Percentiles rank a stretch among this genome's conserved stretches.
Evolutionary conservation across 2,329 filamentous ascomycete genomes (phyloP).

Genomic region (Lachnellula arida): DNA sequence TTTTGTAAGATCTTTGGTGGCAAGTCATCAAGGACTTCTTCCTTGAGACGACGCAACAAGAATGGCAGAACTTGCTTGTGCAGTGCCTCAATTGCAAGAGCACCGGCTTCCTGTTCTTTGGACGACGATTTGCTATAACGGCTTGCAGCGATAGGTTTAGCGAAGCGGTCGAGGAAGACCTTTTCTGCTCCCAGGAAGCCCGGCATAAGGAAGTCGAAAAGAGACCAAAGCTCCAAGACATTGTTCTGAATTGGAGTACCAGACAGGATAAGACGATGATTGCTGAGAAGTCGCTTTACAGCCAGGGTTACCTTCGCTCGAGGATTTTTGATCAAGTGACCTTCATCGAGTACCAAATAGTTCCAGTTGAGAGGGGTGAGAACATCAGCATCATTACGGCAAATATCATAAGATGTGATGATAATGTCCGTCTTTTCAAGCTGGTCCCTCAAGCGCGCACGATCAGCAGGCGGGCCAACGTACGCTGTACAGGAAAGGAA

Average conservation of each 20-base stretch:
- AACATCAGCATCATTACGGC: constrained; percentile 87
- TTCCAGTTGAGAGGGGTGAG: constrained; percentile 87
- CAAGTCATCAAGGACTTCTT: constrained; percentile 93
- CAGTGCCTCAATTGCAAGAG: constrained; percentile 92
- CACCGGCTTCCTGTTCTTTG: constrained; percentile 95
- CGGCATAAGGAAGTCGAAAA: constrained; percentile 99
- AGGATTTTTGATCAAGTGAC: constrained; percentile 97
- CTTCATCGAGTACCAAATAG: constrained; percentile 94
- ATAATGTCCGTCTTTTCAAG: constrained; percentile 83
- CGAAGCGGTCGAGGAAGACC: constrained; percentile 87
- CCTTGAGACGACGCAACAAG: constrained; percentile 90
- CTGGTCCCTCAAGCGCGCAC: constrained; percentile 62
- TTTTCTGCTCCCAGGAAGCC: constrained; percentile 95
- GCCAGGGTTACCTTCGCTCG: constrained; percentile 93
- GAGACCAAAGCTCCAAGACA: constrained; percentile 91
- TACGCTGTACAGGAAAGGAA: constrained; percentile 89
- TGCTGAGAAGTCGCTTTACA: constrained; percentile 83
- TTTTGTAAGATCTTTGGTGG: constrained; percentile 98
- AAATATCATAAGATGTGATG: constrained; percentile 97
- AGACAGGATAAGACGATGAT: constrained; percentile 92
- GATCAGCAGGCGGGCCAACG: constrained; percentile 80
- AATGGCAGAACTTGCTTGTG: constrained; percentile 98
- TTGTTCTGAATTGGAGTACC: constrained; percentile 98
- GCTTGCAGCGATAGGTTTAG: constrained; percentile 85
- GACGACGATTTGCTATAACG: constrained; percentile 96